Evolutionary conservation across 805 yeast genomes (phyloP).

Genomic region (Candida khao-thaluensis): DNA sequence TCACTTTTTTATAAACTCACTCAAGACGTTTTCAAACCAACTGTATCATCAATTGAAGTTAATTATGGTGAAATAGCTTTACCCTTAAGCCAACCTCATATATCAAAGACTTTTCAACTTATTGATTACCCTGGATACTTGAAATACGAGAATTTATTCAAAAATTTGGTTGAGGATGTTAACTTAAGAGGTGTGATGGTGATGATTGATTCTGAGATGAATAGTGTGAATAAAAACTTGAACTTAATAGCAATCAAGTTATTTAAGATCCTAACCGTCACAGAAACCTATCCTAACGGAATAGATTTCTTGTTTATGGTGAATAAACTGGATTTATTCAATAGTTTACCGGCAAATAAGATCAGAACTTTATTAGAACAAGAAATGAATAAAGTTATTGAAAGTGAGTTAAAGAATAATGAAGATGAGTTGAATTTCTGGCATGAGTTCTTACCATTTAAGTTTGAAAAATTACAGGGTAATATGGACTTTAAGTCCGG

Average conservation of each 20-base stretch:
- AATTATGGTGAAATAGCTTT: constrained; percentile 28
- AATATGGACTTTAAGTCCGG: constrained; percentile 71
- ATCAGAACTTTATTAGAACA: constrained; percentile 58
- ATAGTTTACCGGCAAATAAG: constrained; percentile 67
- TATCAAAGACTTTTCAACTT: constrained; percentile 45
- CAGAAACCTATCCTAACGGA: constrained; percentile 68
- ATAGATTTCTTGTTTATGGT: constrained; percentile 75
- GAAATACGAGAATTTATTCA: constrained; percentile 62
- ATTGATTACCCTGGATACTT: constrained; percentile 89
- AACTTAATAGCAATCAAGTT: constrained; percentile 55
- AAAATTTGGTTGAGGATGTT: constrained; percentile 44
- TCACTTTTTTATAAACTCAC: constrained; percentile 42
- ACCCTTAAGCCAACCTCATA: constrained; percentile 35
- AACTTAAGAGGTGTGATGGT: constrained; percentile 67
- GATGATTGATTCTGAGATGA: constrained; percentile 69
- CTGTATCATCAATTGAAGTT: constrained; percentile 41
- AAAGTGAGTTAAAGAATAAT: constrained; percentile 46
- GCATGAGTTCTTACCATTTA: constrained; percentile 45
- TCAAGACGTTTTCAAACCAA: constrained; percentile 17
- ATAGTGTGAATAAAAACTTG: constrained; percentile 38
- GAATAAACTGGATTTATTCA: constrained; percentile 84
- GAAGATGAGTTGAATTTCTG: constrained; percentile 39
- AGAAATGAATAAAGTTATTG: constrained; percentile 59
- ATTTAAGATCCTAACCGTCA: constrained; percentile 54
- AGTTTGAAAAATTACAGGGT: constrained; percentile 70